These are phyloP conservation scores for Zopfia rhizophila DNA, from an alignment of 2,329 filamentous ascomycete genomes.

Conservation along the genomic window DNA sequence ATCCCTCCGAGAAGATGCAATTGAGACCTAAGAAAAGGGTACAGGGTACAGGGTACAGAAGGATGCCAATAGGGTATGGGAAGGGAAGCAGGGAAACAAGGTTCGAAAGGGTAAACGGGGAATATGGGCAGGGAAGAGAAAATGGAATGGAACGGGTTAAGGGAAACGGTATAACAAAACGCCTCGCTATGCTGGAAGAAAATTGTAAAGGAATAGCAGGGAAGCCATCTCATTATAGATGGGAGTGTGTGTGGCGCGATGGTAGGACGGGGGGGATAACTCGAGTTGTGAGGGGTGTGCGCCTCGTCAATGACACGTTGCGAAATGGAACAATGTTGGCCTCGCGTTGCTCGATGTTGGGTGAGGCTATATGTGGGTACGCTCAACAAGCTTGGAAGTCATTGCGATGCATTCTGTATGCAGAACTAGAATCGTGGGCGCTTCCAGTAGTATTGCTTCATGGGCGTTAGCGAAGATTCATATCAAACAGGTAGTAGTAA, in stretches of 20 bases:
- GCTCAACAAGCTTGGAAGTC: conserved; percentile 10
- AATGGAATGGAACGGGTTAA: conserved; percentile 44
- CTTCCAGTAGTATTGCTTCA: conserved; percentile 77
- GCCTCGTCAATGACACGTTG: no score
- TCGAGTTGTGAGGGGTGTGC: no score
- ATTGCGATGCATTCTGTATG: background rate
- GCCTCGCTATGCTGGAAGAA: conserved; percentile 49
- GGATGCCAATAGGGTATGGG: no score
- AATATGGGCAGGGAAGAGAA: conserved; percentile 17
- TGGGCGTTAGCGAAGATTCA: conserved; percentile 21
- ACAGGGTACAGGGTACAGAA: no score
- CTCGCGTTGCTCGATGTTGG: background rate
- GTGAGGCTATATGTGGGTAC: conserved; percentile 4
- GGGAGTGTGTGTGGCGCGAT: background rate
- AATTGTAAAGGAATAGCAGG: conserved; percentile 8
- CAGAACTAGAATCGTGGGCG: conserved; percentile 59
- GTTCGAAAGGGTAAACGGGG: no score
- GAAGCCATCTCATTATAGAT: background rate
- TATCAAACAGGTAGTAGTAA: conserved; percentile 1
- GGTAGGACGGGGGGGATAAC: background rate
- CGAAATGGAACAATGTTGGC: background rate
- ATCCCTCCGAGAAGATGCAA: no score
- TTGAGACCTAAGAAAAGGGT: no score
- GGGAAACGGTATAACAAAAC: conserved; percentile 30
- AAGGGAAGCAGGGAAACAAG: no score